Base-by-base conservation (phyloP, 164 flowering plant species). In the Chimonanthus praecox region DNA sequence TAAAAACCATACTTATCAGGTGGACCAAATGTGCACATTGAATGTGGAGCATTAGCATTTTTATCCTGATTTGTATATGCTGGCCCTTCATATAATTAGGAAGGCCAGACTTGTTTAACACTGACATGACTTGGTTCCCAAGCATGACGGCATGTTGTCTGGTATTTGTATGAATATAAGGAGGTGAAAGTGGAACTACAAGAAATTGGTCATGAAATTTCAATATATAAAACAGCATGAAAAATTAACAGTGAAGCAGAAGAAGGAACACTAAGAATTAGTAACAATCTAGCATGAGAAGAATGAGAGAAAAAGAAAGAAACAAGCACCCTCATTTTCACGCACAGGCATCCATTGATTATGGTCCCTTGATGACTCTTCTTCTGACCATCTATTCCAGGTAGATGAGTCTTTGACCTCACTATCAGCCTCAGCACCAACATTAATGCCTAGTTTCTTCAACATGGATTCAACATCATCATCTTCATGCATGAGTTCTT, bases 301-400 rank as follows among this genome's bases (percentile, higher is more conserved):
- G 61, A 47, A 66, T 58, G 16, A 7, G 45, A 71, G 47, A n/a
- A 65, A 67, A 69, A 75, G 58, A 50, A 71, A 61, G 20, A 65
- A 76, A 70, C n/a, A 75, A 72, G 76, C 73, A 88, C 90, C 92
- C 79, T 87, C 77, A 74, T 76, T 86, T 71, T 82, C 73, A 78
- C 78, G 93, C 71, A 90, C 75, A 77, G 99, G 99, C 99, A 92
- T 87, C 99, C 99, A 95, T 64, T 88, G 94, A 74, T 82, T 75
- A 71, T 67, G 21, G 73, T 91, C 97, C 80, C 98, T 87, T 58
- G 74, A 77, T 67, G 77, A 73, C 81, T 95, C 99, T 75, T 88
- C 98, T 76, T 86, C 81, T 61, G 96, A 89, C 99, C 99, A 95
- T 78, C 83, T 89, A 76, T 51, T 75, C 99, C 99, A 95, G 18